These are phyloP conservation scores for Wickerhamomyces sp. DNA, from an alignment of 1,139 yeast genomes.

Conservation along the genomic window DNA sequence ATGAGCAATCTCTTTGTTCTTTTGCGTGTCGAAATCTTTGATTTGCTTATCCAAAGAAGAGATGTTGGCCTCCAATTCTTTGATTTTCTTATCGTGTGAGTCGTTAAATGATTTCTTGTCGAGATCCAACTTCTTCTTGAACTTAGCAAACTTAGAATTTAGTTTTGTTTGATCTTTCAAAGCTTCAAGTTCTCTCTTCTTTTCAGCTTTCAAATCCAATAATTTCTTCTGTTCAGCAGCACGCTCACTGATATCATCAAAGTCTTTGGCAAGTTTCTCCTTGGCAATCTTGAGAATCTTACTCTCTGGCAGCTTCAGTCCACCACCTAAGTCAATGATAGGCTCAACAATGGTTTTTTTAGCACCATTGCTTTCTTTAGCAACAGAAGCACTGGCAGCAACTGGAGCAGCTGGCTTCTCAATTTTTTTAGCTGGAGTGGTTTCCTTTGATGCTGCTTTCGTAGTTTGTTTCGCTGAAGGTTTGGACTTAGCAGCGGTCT, in stretches of 20 bases:
- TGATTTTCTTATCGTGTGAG: constrained; percentile 25
- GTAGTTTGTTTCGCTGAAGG: background rate
- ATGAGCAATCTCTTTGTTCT: constrained; percentile 23
- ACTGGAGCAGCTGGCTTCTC: background rate
- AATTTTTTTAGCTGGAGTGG: constrained; percentile 6
- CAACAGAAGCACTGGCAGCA: background rate
- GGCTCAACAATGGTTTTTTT: constrained; percentile 25
- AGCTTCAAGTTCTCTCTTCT: constrained; percentile 19
- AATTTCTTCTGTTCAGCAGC: constrained; percentile 20
- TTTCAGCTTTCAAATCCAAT: constrained; percentile 18
- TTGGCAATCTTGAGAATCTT: constrained; percentile 21
- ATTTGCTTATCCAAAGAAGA: constrained; percentile 21
- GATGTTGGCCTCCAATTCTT: constrained; percentile 26
- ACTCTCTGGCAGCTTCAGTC: constrained; percentile 44
- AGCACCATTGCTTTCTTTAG: background rate
- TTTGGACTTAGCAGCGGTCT: background rate
- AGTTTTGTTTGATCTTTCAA: constrained; percentile 21
- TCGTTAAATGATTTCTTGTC: constrained; percentile 17
- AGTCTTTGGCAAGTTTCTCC: constrained; percentile 15
- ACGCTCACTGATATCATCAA: constrained; percentile 17
- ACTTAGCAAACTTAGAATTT: constrained; percentile 21
- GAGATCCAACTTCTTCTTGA: constrained; percentile 22
- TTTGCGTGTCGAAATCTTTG: constrained; percentile 21
- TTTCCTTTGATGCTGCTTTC: constrained; percentile 1
- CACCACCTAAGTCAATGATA: constrained; percentile 46